These are phyloP conservation scores for Dovyalis caffra DNA, from an alignment of 345 rosid genomes.

Conservation along the genomic window DNA sequence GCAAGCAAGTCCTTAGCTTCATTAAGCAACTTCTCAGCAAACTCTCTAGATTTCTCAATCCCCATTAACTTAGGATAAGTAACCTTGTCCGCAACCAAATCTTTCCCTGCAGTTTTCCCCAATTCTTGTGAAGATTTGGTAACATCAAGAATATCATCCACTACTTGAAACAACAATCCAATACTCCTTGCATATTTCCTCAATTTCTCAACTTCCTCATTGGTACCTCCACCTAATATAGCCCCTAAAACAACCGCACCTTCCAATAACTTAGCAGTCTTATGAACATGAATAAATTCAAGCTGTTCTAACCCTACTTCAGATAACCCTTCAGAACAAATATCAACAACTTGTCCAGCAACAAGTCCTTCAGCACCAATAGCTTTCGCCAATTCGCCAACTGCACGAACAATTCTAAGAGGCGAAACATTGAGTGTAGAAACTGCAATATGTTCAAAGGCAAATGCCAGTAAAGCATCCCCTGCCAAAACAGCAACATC, in stretches of 20 bases:
- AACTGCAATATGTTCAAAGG: constrained; percentile 74
- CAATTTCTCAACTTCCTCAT: constrained; percentile 67
- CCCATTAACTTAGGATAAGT: constrained; percentile 92
- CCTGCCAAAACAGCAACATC: constrained; percentile 87
- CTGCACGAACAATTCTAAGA: constrained; percentile 47
- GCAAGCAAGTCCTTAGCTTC: constrained; percentile 65
- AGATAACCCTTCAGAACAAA: constrained; percentile 55
- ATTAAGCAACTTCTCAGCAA: constrained; percentile 62
- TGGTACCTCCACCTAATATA: constrained; percentile 72
- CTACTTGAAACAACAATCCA: constrained; percentile 88
- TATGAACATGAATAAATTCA: constrained; percentile 84
- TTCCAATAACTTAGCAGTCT: constrained; percentile 83
- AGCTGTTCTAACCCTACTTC: constrained; percentile 64
- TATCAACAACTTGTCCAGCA: constrained; percentile 89
- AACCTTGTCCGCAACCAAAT: constrained; percentile 73
- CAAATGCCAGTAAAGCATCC: constrained; percentile 72
- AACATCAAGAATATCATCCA: constrained; percentile 93
- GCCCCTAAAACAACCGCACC: constrained; percentile 77
- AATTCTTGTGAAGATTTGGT: constrained; percentile 76
- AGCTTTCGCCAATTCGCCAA: constrained; percentile 64
- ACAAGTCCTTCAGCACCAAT: constrained; percentile 73
- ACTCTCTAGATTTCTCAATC: constrained; percentile 63
- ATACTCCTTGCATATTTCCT: constrained; percentile 68
- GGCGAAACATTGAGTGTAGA: constrained; percentile 52
- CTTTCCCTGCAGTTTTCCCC: constrained; percentile 97